Evolutionary conservation across 257 asterid species (phyloP), one percentile per base, ranked within the genome.

Genomic region (Datura wrightii): DNA sequence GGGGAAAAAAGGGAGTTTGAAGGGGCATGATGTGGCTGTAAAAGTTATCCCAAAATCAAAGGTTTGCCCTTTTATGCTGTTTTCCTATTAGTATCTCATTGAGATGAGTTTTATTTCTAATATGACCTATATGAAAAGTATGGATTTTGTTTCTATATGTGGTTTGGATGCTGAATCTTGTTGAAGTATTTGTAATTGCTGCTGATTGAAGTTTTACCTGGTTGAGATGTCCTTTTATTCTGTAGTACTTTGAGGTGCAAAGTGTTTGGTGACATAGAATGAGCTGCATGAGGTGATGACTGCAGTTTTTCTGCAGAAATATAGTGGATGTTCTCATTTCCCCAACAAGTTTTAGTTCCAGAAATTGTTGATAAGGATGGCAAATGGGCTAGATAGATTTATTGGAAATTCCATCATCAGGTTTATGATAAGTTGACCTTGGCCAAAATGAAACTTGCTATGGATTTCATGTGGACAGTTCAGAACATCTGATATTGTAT

Each of bases 1-100:
- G 87, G 97, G 97, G 54, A 96, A 90, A 87, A 96, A 90, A 88
- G 98, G 98, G 42, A 91, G 90, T 89, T 84, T 94, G 93, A 96
- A 92, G 85, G 98, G 99, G 83, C 92, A 84, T 70, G 98, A 96
- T 86, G 98, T 94, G 87, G 99, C 98, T 87, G 95, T 96, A 83
- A 94, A 94, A 89, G 92, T 96, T 84, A 92, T 96, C 83, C 95
- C 98, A 3, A 94, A 96, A 90, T 91, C 95, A 50, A 94, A 96
- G 98, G 98, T 93, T 14, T 46, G 39, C 10, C 52, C 55, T 86
- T 87, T 46, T 13, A 18, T 82, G 18, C 60, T 62, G 71, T 31
- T 62, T 58, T 15, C 59, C 16, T 31, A 7, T 55, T 76, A 50
- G 19, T 41, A 36, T 46, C 3, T 80, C 79, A 2, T 53, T 79